Base-by-base conservation (phyloP, 164 flowering plant genomes). In the Berberis thunbergii region DNA sequence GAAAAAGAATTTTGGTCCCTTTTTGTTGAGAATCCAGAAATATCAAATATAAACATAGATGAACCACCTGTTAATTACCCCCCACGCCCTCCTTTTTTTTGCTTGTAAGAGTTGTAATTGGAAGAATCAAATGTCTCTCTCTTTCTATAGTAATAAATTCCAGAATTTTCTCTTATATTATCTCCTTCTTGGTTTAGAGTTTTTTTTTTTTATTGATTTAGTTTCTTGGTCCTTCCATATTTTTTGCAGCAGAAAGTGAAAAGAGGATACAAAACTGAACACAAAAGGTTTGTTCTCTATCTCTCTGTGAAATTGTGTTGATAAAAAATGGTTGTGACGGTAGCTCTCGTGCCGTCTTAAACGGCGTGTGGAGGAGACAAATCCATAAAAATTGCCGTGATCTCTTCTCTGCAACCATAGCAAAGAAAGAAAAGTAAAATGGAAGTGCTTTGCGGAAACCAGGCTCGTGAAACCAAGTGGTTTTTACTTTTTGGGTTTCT, bases 31-130 rank as follows among this genome's bases (percentile, higher is more conserved):
- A 3, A 49, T 38, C 40, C 38, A n/a, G 4, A 7, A 40, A 2
- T 39, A 45, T 12, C 50, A 45, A 5, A 26, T 55, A 38, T 55
- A 41, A 55, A 39, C 40, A 39, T 52, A 52, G 6, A 26, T 55
- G n/a, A n/a, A 54, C n/a, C 26, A 3, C 6, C 43, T 40, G 40
- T 57, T 57, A 40, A 44, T 39, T 26, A 2, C 53, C 26, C 61
- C 62, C 45, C 54, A n/a, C n/a, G n/a, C n/a, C n/a, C n/a, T n/a
- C n/a, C n/a, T n/a, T 66, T 78, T 69, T 72, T 76, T 75, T 77
- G 68, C 53, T 48, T 66, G 73, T 57, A 78, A 78, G 77, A 59
- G 50, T 57, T 66, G 63, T 57, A 71, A 26, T 26, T 26, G 26
- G 26, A 26, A 57, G 69, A 73, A 62, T 26, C 64, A 41, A 49